These are phyloP conservation scores for Amanita muscaria DNA, from an alignment of 768 basidiomycete species.

Conservation along the genomic window DNA sequence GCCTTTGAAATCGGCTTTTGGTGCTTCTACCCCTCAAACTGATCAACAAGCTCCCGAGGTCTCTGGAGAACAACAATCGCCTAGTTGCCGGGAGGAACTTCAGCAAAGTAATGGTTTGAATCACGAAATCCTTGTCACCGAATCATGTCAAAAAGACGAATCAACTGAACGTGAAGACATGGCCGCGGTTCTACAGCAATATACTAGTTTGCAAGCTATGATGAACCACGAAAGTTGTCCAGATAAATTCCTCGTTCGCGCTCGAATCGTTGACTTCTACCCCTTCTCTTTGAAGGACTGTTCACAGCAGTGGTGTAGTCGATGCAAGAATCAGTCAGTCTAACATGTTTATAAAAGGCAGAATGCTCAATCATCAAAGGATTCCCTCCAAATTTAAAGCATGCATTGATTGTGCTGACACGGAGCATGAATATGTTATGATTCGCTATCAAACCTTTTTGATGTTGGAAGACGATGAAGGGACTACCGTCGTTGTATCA, in stretches of 20 bases:
- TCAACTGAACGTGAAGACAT: not conserved
- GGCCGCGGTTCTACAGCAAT: conserved; percentile 5
- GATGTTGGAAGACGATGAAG: conserved; percentile 41
- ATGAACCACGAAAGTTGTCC: conserved; percentile 23
- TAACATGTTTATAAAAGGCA: not conserved
- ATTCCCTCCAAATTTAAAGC: conserved; percentile 31
- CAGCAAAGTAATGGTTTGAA: too few relatives aligned
- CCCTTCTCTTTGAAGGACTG: conserved; percentile 43
- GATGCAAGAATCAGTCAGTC: conserved; percentile 43
- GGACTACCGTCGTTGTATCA: conserved; percentile 33
- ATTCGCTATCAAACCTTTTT: conserved; percentile 43
- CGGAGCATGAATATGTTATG: conserved; percentile 39
- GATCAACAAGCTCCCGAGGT: not conserved
- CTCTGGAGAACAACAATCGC: too few relatives aligned
- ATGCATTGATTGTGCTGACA: conserved; percentile 47
- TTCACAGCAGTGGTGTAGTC: conserved; percentile 39
- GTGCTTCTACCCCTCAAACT: not conserved
- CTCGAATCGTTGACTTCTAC: conserved; percentile 46
- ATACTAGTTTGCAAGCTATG: conserved; percentile 30
- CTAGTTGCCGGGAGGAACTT: too few relatives aligned
- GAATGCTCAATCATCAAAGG: conserved; percentile 23
- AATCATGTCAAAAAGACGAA: not conserved
- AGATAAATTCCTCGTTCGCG: conserved; percentile 34
- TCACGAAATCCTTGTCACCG: not conserved
- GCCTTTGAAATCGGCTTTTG: not conserved